These are phyloP conservation scores for Vigna mungo DNA, from an alignment of 306 rosid genomes.

Conservation along the genomic window DNA sequence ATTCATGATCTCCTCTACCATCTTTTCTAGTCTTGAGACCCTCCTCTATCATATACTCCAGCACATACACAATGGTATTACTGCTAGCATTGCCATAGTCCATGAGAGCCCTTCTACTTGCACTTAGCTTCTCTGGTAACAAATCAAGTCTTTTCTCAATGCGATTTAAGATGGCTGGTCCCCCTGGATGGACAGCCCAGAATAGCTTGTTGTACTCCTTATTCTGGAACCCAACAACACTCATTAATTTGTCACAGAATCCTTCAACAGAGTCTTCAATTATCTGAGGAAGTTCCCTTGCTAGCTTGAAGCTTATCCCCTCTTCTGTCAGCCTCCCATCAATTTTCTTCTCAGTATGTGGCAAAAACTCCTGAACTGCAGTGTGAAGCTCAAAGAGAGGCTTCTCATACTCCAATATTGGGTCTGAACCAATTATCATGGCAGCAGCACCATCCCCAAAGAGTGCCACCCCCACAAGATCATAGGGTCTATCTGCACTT, in stretches of 20 bases:
- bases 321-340: conserved; percentile 90
- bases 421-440: conserved; percentile 79
- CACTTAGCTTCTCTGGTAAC: conserved; percentile 74
- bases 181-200: conserved; percentile 96
- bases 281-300: conserved; percentile 86
- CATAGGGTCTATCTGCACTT: conserved; percentile 77
- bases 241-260: conserved; percentile 71
- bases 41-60: conserved; percentile 88
- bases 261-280: conserved; percentile 81
- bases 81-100: conserved; percentile 95
- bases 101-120: conserved; percentile 78
- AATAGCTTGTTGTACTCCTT: conserved; percentile 72
- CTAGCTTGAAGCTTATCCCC: conserved; percentile 84
- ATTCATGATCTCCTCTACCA: conserved; percentile 55
- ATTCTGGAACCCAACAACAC: conserved; percentile 51
- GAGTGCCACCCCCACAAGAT: conserved; percentile 91
- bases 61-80: conserved; percentile 82
- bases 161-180: conserved; percentile 87
- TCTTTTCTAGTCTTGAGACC: conserved; percentile 55
- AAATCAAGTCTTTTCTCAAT: conserved; percentile 82
- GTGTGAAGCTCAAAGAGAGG: conserved; percentile 90
- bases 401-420: conserved; percentile 53
- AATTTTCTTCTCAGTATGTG: conserved; percentile 73
- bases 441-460: conserved; percentile 96
- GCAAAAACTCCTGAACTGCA: conserved; percentile 76